phyloP scores from a whole-genome alignment of 2,329 filamentous ascomycete species.

The Colletotrichum karsti region DNA sequence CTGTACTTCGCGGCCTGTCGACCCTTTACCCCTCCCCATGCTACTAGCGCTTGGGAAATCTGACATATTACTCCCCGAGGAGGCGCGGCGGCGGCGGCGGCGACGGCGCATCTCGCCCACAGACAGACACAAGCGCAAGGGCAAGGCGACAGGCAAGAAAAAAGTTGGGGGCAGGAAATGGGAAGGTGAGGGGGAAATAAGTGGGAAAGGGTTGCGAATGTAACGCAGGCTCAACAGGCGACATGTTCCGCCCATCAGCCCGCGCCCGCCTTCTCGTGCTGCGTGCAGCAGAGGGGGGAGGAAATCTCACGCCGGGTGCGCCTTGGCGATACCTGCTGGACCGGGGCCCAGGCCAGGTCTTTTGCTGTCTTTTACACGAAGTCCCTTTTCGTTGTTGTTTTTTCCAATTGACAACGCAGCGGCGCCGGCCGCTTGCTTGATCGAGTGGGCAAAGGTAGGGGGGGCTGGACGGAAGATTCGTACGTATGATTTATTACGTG shows the following conservation, averaged over 20 bases:
- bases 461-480: not conserved
- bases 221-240: slow-evolving; percentile 26
- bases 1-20: not conserved
- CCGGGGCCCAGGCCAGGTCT: not conserved
- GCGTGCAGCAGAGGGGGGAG: not conserved
- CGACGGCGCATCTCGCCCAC: slow-evolving; percentile 18
- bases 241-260: slow-evolving; percentile 18
- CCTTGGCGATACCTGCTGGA: slow-evolving; percentile 4
- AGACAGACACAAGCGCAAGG: slow-evolving; percentile 16
- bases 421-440: slow-evolving; percentile 22
- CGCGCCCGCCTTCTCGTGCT: not conserved
- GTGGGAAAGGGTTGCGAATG: slow-evolving; percentile 26
- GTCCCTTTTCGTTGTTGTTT: too few relatives aligned
- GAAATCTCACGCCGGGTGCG: slow-evolving; percentile 4
- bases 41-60: slow-evolving; percentile 20
- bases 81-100: slow-evolving; percentile 19
- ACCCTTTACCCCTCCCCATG: not conserved
- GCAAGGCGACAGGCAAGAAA: not conserved
- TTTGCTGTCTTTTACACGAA: not conserved
- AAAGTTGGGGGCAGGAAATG: slow-evolving; percentile 13
- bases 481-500: not conserved
- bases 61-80: slow-evolving; percentile 26
- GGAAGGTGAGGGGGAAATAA: slow-evolving; percentile 1
- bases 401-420: slow-evolving; percentile 8
- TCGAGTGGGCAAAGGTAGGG: not conserved